phyloP scores from a whole-genome alignment of 208 protist species.

The Crithidia acanthocephali region DNA sequence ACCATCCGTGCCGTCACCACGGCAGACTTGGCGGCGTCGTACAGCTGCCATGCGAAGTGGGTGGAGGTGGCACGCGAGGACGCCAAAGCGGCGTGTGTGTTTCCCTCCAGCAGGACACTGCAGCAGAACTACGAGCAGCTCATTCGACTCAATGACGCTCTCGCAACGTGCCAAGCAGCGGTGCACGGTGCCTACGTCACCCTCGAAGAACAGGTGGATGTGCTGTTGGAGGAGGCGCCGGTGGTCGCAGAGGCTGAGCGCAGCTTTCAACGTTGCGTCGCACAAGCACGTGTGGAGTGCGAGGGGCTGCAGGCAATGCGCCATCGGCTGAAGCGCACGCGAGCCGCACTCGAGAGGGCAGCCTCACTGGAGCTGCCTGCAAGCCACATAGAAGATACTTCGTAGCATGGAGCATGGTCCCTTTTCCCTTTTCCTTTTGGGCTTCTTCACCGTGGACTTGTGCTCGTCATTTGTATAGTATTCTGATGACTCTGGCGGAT shows the following conservation, averaged over 20 bases:
- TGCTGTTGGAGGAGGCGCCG: constrained; percentile 55
- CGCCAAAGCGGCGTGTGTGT: constrained; percentile 20
- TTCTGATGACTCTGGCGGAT: background rate
- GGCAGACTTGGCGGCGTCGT: constrained; percentile 21
- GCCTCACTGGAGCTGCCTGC: background rate
- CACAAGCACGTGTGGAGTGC: constrained; percentile 52
- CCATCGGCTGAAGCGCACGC: constrained; percentile 29
- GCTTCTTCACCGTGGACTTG: background rate
- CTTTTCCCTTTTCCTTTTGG: background rate
- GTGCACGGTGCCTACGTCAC: constrained; percentile 44
- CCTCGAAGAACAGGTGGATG: constrained; percentile 52
- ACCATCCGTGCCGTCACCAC: constrained; percentile 45
- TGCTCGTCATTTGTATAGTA: background rate
- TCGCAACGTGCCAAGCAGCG: constrained; percentile 60
- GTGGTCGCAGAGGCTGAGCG: constrained; percentile 49
- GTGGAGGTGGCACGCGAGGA: constrained; percentile 35
- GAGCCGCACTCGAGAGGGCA: constrained; percentile 9
- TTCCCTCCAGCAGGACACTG: constrained; percentile 34
- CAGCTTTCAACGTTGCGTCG: constrained; percentile 47
- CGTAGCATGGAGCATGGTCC: background rate
- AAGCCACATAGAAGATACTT: too few species aligned
- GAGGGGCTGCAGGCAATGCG: constrained; percentile 44
- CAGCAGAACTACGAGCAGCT: constrained; percentile 51
- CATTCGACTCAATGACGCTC: constrained; percentile 56
- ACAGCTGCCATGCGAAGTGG: constrained; percentile 63